Conservation (phyloP, 345 rosid genomes). For the Iberis pinnata region DNA sequence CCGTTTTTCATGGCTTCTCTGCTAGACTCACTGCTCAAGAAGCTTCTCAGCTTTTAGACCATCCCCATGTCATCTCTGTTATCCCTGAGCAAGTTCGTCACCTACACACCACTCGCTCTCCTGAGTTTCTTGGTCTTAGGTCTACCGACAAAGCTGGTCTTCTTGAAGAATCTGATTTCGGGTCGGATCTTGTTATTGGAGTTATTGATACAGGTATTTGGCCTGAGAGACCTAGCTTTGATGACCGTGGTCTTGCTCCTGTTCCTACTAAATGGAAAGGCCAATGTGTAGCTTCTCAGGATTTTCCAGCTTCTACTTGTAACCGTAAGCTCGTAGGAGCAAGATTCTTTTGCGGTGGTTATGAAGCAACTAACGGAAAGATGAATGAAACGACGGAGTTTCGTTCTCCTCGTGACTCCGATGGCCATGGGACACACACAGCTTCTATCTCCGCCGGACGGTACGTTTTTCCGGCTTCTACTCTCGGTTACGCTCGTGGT, state of each 20-base stretch:
- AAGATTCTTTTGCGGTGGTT: constrained; percentile 57
- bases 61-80: constrained; percentile 55
- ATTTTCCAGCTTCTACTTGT: constrained; percentile 44
- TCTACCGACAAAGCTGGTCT: constrained; percentile 62
- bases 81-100: constrained; percentile 69
- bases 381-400: constrained; percentile 66
- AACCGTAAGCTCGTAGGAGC: constrained; percentile 83
- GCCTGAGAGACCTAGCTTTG: constrained; percentile 84
- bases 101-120: constrained; percentile 84
- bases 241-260: constrained; percentile 68
- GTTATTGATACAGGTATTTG: constrained; percentile 89
- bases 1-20: constrained; percentile 92
- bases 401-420: constrained; percentile 78
- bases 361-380: constrained; percentile 68
- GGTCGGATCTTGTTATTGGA: constrained; percentile 89
- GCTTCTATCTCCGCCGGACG: constrained; percentile 81
- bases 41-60: constrained; percentile 36
- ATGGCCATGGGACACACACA: constrained; percentile 89
- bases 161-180: constrained; percentile 75
- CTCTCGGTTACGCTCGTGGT: constrained; percentile 73
- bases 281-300: constrained; percentile 38
- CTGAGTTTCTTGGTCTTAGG: constrained; percentile 75
- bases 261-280: constrained; percentile 83
- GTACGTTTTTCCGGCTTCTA: constrained; percentile 69
- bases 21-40: constrained; percentile 49